Percentiles rank a stretch among this genome's conserved stretches.
Conservation (phyloP, 257 asterid genomes). For the Ocimum tenuiflorum region DNA sequence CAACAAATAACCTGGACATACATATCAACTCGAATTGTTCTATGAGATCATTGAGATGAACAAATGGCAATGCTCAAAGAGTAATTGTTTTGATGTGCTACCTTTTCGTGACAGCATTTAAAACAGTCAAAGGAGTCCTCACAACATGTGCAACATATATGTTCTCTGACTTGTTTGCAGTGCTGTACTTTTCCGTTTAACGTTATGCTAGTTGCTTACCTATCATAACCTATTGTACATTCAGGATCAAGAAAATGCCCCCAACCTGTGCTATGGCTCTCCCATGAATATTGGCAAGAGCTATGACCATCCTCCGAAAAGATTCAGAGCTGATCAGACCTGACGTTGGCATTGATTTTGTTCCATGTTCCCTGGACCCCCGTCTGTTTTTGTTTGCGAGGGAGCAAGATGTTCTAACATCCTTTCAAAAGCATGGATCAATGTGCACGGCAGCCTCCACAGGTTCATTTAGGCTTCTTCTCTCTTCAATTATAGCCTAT, state of each 20-base stretch:
- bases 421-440: conserved; percentile 10
- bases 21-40: too few species aligned
- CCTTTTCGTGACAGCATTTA: neutral
- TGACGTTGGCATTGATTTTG: conserved; percentile 10
- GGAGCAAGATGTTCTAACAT: neutral
- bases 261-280: conserved; percentile 21
- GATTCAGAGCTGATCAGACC: conserved; percentile 33
- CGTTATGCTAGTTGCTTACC: too few species aligned
- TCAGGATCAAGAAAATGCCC: conserved; percentile 23
- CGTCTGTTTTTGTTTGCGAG: conserved; percentile 13
- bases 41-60: too few species aligned
- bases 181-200: too few species aligned
- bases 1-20: neutral
- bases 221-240: too few species aligned
- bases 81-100: neutral
- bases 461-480: too few species aligned
- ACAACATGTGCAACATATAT: neutral
- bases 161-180: too few species aligned
- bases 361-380: neutral
- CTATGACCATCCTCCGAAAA: conserved; percentile 36
- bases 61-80: neutral
- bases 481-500: neutral
- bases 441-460: too few species aligned
- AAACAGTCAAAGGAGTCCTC: neutral
- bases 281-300: conserved; percentile 15